Conservation (phyloP, 805 yeast species). For the Ogataea neopini region DNA sequence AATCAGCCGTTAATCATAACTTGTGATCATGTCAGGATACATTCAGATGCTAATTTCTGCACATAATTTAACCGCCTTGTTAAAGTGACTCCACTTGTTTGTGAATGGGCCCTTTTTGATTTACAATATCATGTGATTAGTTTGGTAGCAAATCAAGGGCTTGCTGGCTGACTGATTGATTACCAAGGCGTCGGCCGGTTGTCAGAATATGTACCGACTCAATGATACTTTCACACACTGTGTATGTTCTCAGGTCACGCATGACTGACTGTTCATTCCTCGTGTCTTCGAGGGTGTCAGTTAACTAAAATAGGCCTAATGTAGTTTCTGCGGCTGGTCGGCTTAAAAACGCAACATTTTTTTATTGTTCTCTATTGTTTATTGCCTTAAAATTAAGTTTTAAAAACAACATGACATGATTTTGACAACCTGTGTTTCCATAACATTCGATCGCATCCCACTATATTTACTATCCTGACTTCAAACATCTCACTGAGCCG, state of each 20-base stretch:
- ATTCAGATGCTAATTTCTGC: not conserved
- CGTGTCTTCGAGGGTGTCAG: not conserved
- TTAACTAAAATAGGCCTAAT: not conserved
- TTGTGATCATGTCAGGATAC: not conserved
- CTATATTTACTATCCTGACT: not conserved
- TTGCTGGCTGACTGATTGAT: too few relatives aligned
- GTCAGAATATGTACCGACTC: not conserved
- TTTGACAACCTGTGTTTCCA: constrained; percentile 4
- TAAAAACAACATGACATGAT: not conserved
- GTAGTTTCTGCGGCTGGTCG: constrained; percentile 1
- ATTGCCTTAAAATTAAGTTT: not conserved
- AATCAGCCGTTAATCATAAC: not conserved
- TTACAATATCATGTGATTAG: not conserved
- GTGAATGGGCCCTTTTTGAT: too few relatives aligned
- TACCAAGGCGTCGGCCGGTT: too few relatives aligned
- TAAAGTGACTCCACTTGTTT: constrained; percentile 3
- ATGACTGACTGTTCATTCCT: not conserved
- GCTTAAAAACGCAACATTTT: not conserved
- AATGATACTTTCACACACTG: too few relatives aligned
- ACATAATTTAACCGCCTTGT: constrained; percentile 1
- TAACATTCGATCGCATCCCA: not conserved
- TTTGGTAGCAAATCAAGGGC: too few relatives aligned
- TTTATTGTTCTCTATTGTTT: constrained; percentile 4
- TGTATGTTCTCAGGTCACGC: too few relatives aligned
- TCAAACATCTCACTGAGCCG: not conserved